A percentile compares a stretch with the other conserved stretches of the same genome.
These are phyloP conservation scores for Trypanosoma brucei DNA, from an alignment of 208 protist genomes.

Conservation along the genomic window DNA sequence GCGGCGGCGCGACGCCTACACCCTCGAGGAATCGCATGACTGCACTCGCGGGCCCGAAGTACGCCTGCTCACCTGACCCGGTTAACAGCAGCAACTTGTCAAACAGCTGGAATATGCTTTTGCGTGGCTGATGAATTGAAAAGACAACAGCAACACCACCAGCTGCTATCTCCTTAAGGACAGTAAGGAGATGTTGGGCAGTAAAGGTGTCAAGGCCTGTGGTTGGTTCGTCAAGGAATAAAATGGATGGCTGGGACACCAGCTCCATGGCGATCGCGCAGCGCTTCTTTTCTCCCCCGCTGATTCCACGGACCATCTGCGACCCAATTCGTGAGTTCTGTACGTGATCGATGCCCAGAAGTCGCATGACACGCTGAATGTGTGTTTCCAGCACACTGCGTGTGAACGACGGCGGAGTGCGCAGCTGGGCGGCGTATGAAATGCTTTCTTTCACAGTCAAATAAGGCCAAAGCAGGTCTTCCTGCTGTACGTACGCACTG, in stretches of 20 bases:
- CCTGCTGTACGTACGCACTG: slow-evolving; percentile 78
- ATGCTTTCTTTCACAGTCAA: slow-evolving; percentile 71
- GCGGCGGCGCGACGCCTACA: slow-evolving; percentile 35
- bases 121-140: slow-evolving; percentile 76
- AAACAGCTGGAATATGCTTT: slow-evolving; percentile 52
- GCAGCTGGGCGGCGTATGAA: slow-evolving; percentile 57
- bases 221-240: slow-evolving; percentile 80
- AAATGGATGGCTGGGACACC: slow-evolving; percentile 48
- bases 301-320: slow-evolving; percentile 49
- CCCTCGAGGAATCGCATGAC: slow-evolving; percentile 56
- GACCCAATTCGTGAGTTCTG: slow-evolving; percentile 42
- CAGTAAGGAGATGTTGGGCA: slow-evolving; percentile 48
- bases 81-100: slow-evolving; percentile 81
- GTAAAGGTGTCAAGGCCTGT: slow-evolving; percentile 85
- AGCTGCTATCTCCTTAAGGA: slow-evolving; percentile 40
- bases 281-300: slow-evolving; percentile 75
- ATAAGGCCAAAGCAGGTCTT: slow-evolving; percentile 61
- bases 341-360: slow-evolving; percentile 56
- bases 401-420: slow-evolving; percentile 30
- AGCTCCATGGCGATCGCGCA: slow-evolving; percentile 64
- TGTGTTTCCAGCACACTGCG: slow-evolving; percentile 14
- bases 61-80: slow-evolving; percentile 67
- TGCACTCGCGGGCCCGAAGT: slow-evolving; percentile 59
- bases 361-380: slow-evolving; percentile 19
- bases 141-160: slow-evolving; percentile 52